phyloP scores from a whole-genome alignment of 1,284 basidiomycete genomes.

The Pseudozyma tsukubaensis region DNA sequence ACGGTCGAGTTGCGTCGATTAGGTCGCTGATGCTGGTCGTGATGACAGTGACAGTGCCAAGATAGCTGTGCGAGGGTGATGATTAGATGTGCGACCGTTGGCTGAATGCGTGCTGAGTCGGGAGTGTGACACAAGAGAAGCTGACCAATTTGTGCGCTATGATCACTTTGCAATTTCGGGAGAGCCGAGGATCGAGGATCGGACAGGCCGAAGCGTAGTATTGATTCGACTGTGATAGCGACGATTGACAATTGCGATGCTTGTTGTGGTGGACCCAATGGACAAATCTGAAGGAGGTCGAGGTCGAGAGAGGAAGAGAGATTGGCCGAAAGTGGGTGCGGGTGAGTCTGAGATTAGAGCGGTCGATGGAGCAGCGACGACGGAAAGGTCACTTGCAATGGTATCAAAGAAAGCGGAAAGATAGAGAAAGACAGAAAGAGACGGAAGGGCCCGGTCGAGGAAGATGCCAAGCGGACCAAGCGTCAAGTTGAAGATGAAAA shows the following conservation, averaged over 20 bases:
- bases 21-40: background rate
- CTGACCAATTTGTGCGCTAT: too few relatives aligned
- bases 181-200: slow-evolving; percentile 3
- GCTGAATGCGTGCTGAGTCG: background rate
- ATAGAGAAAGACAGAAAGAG: too few relatives aligned
- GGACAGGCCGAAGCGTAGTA: slow-evolving; percentile 1
- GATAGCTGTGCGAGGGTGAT: too few relatives aligned
- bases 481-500: too few relatives aligned
- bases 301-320: slow-evolving; percentile 1
- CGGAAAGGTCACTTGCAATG: too few relatives aligned
- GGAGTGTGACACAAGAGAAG: slow-evolving; percentile 1
- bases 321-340: background rate
- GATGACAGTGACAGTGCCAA: too few relatives aligned
- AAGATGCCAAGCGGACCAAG: background rate
- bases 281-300: background rate
- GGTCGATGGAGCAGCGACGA: too few relatives aligned
- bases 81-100: too few relatives aligned
- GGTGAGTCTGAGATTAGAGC: too few relatives aligned
- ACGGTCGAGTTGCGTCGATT: background rate
- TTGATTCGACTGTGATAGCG: background rate
- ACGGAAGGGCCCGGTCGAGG: background rate
- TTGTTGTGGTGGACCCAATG: too few relatives aligned
- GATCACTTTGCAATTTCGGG: background rate
- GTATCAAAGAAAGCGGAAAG: too few relatives aligned
- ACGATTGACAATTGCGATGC: too few relatives aligned